Conservation (phyloP, 352 stramenopile species). For the Phytopythium litorale region DNA sequence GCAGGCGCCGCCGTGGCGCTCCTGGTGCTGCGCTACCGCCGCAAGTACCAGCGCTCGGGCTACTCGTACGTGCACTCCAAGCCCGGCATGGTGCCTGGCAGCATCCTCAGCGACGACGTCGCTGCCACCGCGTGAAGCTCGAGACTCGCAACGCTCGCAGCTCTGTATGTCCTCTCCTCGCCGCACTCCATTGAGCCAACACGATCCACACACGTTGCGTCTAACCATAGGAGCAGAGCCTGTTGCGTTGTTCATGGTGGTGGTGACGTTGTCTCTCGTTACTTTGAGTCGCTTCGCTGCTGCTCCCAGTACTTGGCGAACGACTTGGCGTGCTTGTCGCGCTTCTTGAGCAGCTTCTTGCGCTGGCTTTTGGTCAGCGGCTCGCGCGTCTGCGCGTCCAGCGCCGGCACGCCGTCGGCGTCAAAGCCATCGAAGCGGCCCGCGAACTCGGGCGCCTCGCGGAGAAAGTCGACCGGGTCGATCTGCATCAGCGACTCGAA, state of each 20-base stretch:
- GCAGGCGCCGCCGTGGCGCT: constrained; percentile 29
- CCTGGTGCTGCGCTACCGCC: constrained; percentile 39
- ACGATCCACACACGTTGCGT: neutral
- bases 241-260: neutral
- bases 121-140: constrained; percentile 3
- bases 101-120: neutral
- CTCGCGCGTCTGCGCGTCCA: constrained; percentile 29
- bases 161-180: neutral
- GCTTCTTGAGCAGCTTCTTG: constrained; percentile 77
- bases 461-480: constrained; percentile 49
- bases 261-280: no score
- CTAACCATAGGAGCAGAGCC: neutral
- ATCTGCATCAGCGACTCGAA: constrained; percentile 71
- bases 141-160: no score
- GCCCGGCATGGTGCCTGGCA: constrained; percentile 29
- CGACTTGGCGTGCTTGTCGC: constrained; percentile 66
- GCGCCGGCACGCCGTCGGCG: constrained; percentile 45
- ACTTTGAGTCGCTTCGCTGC: neutral
- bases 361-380: constrained; percentile 58
- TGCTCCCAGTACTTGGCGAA: constrained; percentile 61
- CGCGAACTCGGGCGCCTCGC: constrained; percentile 32
- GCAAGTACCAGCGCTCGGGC: constrained; percentile 41
- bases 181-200: neutral
- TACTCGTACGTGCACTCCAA: constrained; percentile 63
- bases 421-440: constrained; percentile 56